These are phyloP conservation scores for Arxiozyma slooffiae DNA, from an alignment of 1,139 yeast genomes.

Conservation along the genomic window DNA sequence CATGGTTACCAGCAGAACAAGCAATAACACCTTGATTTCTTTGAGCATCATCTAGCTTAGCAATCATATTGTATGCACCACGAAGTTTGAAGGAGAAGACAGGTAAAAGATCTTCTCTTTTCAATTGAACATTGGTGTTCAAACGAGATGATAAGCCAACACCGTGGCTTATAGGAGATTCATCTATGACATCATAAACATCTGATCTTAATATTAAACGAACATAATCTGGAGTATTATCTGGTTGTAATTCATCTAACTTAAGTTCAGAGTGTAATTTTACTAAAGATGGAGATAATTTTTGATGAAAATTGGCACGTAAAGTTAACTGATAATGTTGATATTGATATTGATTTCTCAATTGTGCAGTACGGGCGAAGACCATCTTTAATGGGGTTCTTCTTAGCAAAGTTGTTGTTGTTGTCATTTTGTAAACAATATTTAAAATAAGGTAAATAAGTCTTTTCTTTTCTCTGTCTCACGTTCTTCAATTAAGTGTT, in stretches of 20 bases:
- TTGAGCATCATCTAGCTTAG: constrained; percentile 61
- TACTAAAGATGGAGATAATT: constrained; percentile 16
- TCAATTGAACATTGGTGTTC: constrained; percentile 63
- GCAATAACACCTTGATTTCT: constrained; percentile 88
- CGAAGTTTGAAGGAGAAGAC: constrained; percentile 92
- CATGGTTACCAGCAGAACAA: constrained; percentile 97
- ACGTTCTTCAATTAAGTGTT: too few species aligned
- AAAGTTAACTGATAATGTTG: constrained; percentile 3
- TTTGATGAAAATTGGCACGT: constrained; percentile 14
- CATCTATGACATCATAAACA: constrained; percentile 89
- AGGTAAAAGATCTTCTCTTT: constrained; percentile 88
- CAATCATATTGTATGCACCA: constrained; percentile 96
- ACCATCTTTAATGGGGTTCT: not conserved
- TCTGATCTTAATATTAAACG: constrained; percentile 82
- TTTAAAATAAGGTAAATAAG: too few species aligned
- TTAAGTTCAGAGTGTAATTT: constrained; percentile 31
- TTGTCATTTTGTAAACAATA: not conserved
- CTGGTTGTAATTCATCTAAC: constrained; percentile 42
- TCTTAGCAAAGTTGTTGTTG: constrained; percentile 1
- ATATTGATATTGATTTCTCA: not conserved
- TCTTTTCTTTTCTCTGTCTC: not conserved
- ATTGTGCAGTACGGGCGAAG: not conserved
- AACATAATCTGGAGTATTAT: constrained; percentile 84
- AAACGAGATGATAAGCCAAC: constrained; percentile 62
- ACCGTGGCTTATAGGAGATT: constrained; percentile 76